Conservation (phyloP, 208 protist genomes). For the Angomonas deanei region DNA sequence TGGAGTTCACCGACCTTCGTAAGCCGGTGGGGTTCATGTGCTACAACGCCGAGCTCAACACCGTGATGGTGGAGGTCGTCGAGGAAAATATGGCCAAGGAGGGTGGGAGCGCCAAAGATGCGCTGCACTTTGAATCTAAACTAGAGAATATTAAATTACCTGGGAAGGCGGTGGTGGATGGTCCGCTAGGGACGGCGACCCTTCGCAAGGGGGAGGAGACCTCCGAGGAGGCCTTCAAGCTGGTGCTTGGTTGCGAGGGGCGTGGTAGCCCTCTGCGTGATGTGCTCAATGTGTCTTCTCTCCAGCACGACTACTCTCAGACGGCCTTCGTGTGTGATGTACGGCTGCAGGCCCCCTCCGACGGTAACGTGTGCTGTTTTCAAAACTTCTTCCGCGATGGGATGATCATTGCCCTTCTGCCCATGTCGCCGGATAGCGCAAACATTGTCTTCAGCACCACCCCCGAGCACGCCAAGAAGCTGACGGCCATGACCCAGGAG, state of each 20-base stretch:
- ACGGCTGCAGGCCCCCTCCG: slow-evolving; percentile 42
- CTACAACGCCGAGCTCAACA: slow-evolving; percentile 73
- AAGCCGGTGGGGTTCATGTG: slow-evolving; percentile 78
- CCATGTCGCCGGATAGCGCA: slow-evolving; percentile 62
- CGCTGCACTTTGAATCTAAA: slow-evolving; percentile 44
- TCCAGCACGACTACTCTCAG: slow-evolving; percentile 83
- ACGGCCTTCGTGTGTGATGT: slow-evolving; percentile 80
- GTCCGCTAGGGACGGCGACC: slow-evolving; percentile 33
- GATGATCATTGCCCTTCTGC: slow-evolving; percentile 77
- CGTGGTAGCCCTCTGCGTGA: slow-evolving; percentile 70
- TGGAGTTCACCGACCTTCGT: slow-evolving; percentile 79
- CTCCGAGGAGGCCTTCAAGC: slow-evolving; percentile 27
- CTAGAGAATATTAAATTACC: slow-evolving; percentile 43
- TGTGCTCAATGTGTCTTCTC: slow-evolving; percentile 30
- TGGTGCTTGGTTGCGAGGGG: slow-evolving; percentile 81
- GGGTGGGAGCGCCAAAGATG: slow-evolving; percentile 16
- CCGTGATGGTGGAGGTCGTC: slow-evolving; percentile 52
- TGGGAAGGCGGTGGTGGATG: slow-evolving; percentile 26
- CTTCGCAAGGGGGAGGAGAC: slow-evolving; percentile 19
- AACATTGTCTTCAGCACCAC: slow-evolving; percentile 86
- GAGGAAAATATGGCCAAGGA: slow-evolving; percentile 23
- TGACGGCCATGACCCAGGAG: slow-evolving; percentile 40
- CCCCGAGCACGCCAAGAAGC: slow-evolving; percentile 43
- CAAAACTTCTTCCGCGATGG: slow-evolving; percentile 88
- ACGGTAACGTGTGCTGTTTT: slow-evolving; percentile 84